Evolutionary conservation across 108 stramenopile genomes (phyloP), one percentile per base, ranked within the genome.

Genomic region (Epipyxis sp.): DNA sequence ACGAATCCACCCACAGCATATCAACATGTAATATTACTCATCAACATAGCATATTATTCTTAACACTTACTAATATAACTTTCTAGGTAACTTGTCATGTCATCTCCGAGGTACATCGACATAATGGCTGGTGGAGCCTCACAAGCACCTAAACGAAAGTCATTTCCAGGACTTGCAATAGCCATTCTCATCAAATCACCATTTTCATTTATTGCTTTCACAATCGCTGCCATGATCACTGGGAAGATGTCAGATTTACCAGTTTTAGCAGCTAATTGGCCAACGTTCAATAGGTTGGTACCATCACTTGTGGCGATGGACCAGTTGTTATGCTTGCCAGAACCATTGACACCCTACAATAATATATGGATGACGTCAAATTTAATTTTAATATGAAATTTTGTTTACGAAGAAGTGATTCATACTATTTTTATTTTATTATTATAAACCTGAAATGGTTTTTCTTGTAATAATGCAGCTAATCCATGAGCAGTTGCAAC

Each of bases 381-480:
- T n/a, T n/a, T n/a, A n/a, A n/a, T n/a, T n/a, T n/a, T n/a, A n/a
- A n/a, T n/a, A n/a, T n/a, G n/a, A n/a, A n/a, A n/a, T n/a, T n/a
- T n/a, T n/a, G n/a, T n/a, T n/a, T n/a, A n/a, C n/a, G n/a, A n/a
- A n/a, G n/a, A n/a, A n/a, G n/a, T n/a, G n/a, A n/a, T n/a, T n/a
- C n/a, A n/a, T n/a, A n/a, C n/a, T n/a, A n/a, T n/a, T n/a, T n/a
- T n/a, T n/a, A n/a, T n/a, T n/a, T n/a, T n/a, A n/a, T n/a, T n/a
- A n/a, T n/a, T n/a, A n/a, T n/a, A n/a, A n/a, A n/a, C n/a, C n/a
- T 92, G 89, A 90, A 97, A 97, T 30, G 95, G 95, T 91, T 97
- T 97, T 87, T 97, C 95, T 78, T 95, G 94, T 76, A 94, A 79
- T 74, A 97, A 88, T n/a, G 93, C 94, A 29, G 92, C 90, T 69